These are phyloP conservation scores for Aspergillus fischeri DNA, from an alignment of 2,329 filamentous ascomycete genomes.

Conservation along the genomic window DNA sequence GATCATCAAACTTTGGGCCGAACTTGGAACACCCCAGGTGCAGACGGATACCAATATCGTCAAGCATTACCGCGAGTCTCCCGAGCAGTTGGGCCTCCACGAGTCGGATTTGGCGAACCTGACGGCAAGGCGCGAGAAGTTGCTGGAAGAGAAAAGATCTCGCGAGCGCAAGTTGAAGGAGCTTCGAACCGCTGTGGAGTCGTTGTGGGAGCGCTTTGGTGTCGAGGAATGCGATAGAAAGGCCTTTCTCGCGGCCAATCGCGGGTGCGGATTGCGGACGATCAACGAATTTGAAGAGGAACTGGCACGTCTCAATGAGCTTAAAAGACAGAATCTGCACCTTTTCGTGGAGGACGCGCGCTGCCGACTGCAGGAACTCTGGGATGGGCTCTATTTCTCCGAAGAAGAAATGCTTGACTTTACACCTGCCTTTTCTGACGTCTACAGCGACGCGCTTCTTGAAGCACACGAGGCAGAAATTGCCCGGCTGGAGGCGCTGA, in stretches of 20 bases:
- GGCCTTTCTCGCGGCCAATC: constrained; percentile 78
- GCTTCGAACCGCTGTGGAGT: constrained; percentile 72
- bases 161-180: constrained; percentile 76
- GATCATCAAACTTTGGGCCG: constrained; percentile 92
- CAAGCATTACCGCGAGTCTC: constrained; percentile 81
- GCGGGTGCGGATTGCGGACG: constrained; percentile 82
- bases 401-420: constrained; percentile 99
- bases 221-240: constrained; percentile 80
- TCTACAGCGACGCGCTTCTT: constrained; percentile 91
- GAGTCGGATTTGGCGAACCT: constrained; percentile 76
- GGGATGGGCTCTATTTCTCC: constrained; percentile 90
- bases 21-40: constrained; percentile 87
- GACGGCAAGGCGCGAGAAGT: constrained; percentile 69
- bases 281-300: constrained; percentile 98
- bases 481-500: constrained; percentile 70
- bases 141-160: constrained; percentile 81
- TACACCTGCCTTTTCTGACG: constrained; percentile 92
- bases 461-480: constrained; percentile 95
- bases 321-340: constrained; percentile 93
- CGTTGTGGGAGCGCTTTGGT: constrained; percentile 81
- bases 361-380: constrained; percentile 85
- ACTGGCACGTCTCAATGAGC: constrained; percentile 75
- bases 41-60: constrained; percentile 87
- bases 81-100: constrained; percentile 90
- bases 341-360: constrained; percentile 94